phyloP scores from a whole-genome alignment of 2,329 filamentous ascomycete genomes.

The Penicillium sp. region DNA sequence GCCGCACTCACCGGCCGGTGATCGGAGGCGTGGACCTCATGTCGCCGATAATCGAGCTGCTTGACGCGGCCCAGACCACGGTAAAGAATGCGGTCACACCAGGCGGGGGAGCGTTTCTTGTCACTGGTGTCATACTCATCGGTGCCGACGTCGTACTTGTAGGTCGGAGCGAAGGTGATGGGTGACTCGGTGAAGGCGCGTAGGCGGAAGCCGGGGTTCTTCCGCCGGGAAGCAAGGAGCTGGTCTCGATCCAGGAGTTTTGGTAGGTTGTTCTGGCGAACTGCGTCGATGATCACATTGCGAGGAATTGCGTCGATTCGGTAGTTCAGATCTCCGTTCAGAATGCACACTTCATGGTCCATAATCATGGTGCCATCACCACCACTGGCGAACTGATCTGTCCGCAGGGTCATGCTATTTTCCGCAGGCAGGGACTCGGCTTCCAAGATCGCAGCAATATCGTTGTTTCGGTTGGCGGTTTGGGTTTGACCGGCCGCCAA shows the following conservation, averaged over 20 bases:
- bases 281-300: conserved; percentile 82
- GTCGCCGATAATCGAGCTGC: conserved; percentile 81
- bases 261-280: conserved; percentile 73
- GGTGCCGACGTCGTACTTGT: conserved; percentile 97
- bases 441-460: conserved; percentile 87
- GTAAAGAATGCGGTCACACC: conserved; percentile 94
- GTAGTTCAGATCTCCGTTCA: conserved; percentile 97
- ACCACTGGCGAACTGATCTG: conserved; percentile 82
- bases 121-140: conserved; percentile 93
- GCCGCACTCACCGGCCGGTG: conserved; percentile 86
- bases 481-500: conserved; percentile 89
- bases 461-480: conserved; percentile 86
- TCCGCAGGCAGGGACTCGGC: conserved; percentile 70
- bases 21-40: conserved; percentile 88
- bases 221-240: conserved; percentile 79
- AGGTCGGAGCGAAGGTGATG: conserved; percentile 91
- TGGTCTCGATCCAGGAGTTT: conserved; percentile 94
- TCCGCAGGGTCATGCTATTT: conserved; percentile 62
- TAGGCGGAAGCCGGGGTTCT: conserved; percentile 85
- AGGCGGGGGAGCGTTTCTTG: conserved; percentile 89
- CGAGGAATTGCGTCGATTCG: conserved; percentile 96
- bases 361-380: conserved; percentile 93
- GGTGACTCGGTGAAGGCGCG: conserved; percentile 86
- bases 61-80: conserved; percentile 76
- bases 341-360: conserved; percentile 94